Evolutionary conservation across 805 yeast genomes (phyloP).

Genomic region (Candida sphagnicola): DNA sequence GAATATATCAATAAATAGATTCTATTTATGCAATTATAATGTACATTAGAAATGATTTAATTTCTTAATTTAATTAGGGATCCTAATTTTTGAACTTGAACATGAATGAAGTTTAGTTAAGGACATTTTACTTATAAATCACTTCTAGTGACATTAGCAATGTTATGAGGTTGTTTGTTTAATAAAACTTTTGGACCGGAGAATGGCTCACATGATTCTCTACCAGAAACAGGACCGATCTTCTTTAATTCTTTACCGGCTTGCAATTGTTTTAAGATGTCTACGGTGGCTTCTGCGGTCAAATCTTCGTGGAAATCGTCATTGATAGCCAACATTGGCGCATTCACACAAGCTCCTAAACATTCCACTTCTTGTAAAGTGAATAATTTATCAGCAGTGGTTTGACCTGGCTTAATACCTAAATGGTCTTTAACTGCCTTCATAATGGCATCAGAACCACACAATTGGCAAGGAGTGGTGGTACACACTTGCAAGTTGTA

Average conservation of each 20-base stretch:
- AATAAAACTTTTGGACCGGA: conserved; percentile 64
- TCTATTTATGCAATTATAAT: conserved; percentile 1
- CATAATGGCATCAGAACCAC: conserved; percentile 79
- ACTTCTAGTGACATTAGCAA: conserved; percentile 65
- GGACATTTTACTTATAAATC: conserved; percentile 59
- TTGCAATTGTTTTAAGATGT: conserved; percentile 58
- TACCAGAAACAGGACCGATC: conserved; percentile 69
- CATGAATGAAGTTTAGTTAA: neutral
- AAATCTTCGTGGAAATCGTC: conserved; percentile 83
- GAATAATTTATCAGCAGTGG: conserved; percentile 70
- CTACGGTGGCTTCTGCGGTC: conserved; percentile 60
- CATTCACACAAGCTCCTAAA: conserved; percentile 89
- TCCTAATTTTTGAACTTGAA: neutral
- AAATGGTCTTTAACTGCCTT: conserved; percentile 60
- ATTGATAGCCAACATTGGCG: conserved; percentile 82
- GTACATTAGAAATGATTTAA: neutral
- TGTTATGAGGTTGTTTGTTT: conserved; percentile 61
- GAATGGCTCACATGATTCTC: conserved; percentile 74
- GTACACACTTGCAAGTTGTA: conserved; percentile 83
- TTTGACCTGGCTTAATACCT: conserved; percentile 69
- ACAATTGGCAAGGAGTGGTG: conserved; percentile 84
- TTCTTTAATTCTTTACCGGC: conserved; percentile 53
- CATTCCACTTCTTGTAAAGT: conserved; percentile 88
- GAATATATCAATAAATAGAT: neutral
- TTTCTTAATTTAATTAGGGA: neutral